Evolutionary conservation across 257 asterid species (phyloP), one percentile per base, ranked within the genome.

Genomic region (Solanum clarkiae): DNA sequence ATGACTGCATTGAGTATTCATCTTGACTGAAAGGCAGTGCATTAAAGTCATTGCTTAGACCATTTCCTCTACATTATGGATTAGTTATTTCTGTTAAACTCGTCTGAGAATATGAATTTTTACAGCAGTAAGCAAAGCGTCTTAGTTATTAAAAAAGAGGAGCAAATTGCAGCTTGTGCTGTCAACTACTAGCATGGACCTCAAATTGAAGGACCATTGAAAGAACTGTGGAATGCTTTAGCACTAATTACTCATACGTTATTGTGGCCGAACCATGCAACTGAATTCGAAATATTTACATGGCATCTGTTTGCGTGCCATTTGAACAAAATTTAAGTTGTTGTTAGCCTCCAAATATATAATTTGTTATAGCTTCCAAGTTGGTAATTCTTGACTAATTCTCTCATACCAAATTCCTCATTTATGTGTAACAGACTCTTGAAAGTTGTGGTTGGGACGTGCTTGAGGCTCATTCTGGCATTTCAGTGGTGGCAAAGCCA

Each of bases 371-470:
- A 54, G 29, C 65, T 53, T 79, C 44, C 65, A 51, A 26, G 66
- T 29, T 29, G 18, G 29, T 51, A 29, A 53, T 51, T 75, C 62
- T 77, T 15, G 45, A 75, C 62, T 75, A 77, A 54, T 29, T 79
- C 65, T 53, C 62, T 79, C n/a, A 17, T 79, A 54, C 66, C 29
- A 49, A 49, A 29, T 24, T 79, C 11, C 22, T 85, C 79, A 70
- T 88, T 80, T 79, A 54, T 89, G 15, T 62, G 71, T 60, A 12
- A 79, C 94, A 96, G 98, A 88, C 92, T 49, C 93, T 97, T 20
- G 97, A 90, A 90, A 89, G 85, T 20, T 88, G 91, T 84, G 99
- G 99, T 26, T 97, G 99, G 99, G 93, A 94, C 62, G 98, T 97
- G 68, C 91, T 97, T 5, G 95, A 93, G 22, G 94, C 98, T 84